Evolutionary conservation across 2,329 filamentous ascomycete species (phyloP).

Genomic region (Aspergillus arachidicola): DNA sequence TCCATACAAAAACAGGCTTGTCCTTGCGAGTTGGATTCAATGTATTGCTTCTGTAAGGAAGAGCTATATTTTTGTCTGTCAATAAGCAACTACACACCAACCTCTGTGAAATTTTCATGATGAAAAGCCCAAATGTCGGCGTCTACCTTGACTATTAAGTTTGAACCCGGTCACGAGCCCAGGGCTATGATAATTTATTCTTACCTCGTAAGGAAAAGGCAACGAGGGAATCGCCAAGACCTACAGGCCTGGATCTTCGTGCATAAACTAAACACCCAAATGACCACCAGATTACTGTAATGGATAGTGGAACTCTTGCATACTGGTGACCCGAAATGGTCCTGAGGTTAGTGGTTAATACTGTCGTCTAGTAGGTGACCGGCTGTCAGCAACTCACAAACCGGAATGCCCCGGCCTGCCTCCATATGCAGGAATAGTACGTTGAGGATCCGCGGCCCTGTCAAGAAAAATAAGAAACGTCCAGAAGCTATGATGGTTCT

Average conservation of each 20-base stretch:
- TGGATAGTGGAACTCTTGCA: background rate
- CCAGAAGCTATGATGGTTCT: background rate
- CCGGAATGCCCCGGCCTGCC: background rate
- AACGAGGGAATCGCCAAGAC: slow-evolving; percentile 1
- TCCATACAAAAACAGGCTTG: background rate
- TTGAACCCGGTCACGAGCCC: background rate
- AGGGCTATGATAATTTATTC: background rate
- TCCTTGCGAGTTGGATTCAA: background rate
- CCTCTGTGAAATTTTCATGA: background rate
- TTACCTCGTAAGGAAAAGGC: background rate
- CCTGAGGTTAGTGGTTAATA: background rate
- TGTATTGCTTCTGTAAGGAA: background rate
- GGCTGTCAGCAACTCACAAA: background rate
- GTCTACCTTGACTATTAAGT: background rate
- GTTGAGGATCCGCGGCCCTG: background rate
- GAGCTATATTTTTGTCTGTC: background rate
- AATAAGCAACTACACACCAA: background rate
- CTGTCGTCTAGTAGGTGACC: background rate
- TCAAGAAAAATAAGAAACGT: background rate
- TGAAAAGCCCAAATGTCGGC: background rate
- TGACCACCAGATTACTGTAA: background rate
- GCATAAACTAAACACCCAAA: background rate
- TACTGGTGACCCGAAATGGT: background rate
- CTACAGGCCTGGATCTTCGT: slow-evolving; percentile 1
- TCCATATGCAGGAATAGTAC: slow-evolving; percentile 1